phyloP scores from a whole-genome alignment of 2,329 filamentous ascomycete genomes.

The Penicillium digitatum region DNA sequence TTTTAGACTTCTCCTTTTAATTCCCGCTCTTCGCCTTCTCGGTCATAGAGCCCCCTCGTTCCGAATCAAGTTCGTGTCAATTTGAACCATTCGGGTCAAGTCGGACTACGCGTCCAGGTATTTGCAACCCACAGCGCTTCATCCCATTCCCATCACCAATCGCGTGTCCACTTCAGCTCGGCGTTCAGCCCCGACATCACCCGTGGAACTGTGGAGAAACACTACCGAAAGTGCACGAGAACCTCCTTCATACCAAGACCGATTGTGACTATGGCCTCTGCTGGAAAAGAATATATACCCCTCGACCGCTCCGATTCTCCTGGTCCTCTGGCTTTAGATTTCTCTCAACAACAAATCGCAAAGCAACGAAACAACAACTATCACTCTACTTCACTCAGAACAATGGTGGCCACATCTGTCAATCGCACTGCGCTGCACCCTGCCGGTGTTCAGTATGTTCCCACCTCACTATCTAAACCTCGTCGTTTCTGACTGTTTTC shows the following conservation, averaged over 20 bases:
- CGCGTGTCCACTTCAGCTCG: constrained; percentile 22
- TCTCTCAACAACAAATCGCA: constrained; percentile 54
- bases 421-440: constrained; percentile 94
- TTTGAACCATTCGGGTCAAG: constrained; percentile 27
- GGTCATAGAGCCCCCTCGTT: constrained; percentile 3
- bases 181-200: constrained; percentile 37
- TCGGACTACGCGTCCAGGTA: constrained; percentile 28
- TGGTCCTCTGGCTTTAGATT: constrained; percentile 52
- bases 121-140: constrained; percentile 24
- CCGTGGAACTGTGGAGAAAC: constrained; percentile 42
- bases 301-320: constrained; percentile 41
- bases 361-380: constrained; percentile 58
- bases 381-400: constrained; percentile 55
- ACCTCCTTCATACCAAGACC: constrained; percentile 23
- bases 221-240: constrained; percentile 25
- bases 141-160: constrained; percentile 20
- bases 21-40: constrained; percentile 6
- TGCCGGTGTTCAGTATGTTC: constrained; percentile 77
- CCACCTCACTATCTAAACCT: constrained; percentile 11
- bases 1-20: not conserved
- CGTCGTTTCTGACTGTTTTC: constrained; percentile 16
- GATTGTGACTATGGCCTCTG: constrained; percentile 31
- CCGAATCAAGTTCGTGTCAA: constrained; percentile 25
- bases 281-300: constrained; percentile 45
- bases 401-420: constrained; percentile 56